Conservation (phyloP, 1,284 basidiomycete species). For the Boletus holoroseus region DNA sequence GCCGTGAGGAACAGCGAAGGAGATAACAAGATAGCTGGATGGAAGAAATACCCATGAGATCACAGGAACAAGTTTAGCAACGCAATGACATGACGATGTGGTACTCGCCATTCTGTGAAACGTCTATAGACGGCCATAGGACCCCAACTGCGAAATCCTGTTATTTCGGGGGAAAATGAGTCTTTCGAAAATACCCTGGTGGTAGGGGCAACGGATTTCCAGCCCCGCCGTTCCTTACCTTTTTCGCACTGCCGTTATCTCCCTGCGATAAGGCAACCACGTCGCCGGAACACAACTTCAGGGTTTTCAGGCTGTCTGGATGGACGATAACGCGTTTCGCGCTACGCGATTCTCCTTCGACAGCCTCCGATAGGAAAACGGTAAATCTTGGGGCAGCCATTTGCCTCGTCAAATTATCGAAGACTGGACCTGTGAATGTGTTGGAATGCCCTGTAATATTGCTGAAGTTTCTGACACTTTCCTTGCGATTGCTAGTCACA, state of each 20-base stretch:
- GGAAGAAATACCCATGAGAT: constrained; percentile 12
- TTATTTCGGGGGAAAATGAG: constrained; percentile 19
- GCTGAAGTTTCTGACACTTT: not conserved
- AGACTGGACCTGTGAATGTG: not conserved
- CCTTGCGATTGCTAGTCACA: not conserved
- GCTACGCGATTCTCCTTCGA: constrained; percentile 45
- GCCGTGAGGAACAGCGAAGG: constrained; percentile 57
- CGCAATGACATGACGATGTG: constrained; percentile 10
- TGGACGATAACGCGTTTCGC: constrained; percentile 63
- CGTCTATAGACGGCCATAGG: constrained; percentile 63
- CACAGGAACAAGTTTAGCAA: constrained; percentile 19
- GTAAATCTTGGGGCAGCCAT: constrained; percentile 44
- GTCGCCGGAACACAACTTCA: constrained; percentile 67
- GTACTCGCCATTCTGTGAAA: constrained; percentile 51
- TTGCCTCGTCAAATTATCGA: not conserved
- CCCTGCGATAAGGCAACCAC: constrained; percentile 50
- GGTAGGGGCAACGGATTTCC: constrained; percentile 8
- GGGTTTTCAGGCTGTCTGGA: constrained; percentile 55
- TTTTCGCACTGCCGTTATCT: constrained; percentile 33
- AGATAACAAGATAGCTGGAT: constrained; percentile 50
- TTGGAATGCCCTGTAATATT: not conserved
- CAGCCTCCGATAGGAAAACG: constrained; percentile 36
- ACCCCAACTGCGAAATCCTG: constrained; percentile 61
- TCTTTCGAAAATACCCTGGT: constrained; percentile 10
- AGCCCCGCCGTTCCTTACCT: constrained; percentile 31